Evolutionary conservation across 257 asterid species (phyloP).

Genomic region (Solanum chiquidenum): DNA sequence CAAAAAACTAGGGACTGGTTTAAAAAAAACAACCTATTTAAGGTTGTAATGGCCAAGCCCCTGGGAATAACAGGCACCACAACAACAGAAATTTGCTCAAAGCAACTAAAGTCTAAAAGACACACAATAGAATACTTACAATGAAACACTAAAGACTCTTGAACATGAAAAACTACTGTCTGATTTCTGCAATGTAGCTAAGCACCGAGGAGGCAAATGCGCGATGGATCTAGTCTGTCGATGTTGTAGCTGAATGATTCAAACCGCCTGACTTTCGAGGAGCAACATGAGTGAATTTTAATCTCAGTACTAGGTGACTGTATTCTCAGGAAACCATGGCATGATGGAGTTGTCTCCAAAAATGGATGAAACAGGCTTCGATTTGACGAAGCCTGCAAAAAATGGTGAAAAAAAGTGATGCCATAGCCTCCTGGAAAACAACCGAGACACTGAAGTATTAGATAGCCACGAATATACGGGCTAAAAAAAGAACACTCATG

Average conservation of each 20-base stretch:
- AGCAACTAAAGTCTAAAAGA: neutral
- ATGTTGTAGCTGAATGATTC: neutral
- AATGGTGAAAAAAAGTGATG: neutral
- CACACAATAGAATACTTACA: neutral
- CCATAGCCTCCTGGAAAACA: slow-evolving; percentile 10
- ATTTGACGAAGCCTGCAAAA: slow-evolving; percentile 9
- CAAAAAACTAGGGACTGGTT: neutral
- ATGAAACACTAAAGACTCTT: neutral
- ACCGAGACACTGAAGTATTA: neutral
- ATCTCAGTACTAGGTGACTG: neutral
- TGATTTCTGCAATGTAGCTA: neutral
- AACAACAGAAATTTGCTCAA: neutral
- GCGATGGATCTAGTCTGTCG: neutral
- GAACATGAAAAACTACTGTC: neutral
- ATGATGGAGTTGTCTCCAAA: slow-evolving; percentile 3
- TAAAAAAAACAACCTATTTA: neutral
- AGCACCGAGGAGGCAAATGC: neutral
- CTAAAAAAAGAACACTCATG: neutral
- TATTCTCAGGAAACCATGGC: slow-evolving; percentile 8
- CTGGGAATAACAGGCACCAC: neutral
- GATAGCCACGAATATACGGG: neutral
- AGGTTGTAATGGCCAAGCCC: slow-evolving; percentile 7
- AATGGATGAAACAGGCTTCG: slow-evolving; percentile 6
- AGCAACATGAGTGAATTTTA: neutral
- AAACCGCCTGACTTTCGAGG: neutral